Conservation (phyloP, 805 yeast species). For the Komagataella ulmi region DNA sequence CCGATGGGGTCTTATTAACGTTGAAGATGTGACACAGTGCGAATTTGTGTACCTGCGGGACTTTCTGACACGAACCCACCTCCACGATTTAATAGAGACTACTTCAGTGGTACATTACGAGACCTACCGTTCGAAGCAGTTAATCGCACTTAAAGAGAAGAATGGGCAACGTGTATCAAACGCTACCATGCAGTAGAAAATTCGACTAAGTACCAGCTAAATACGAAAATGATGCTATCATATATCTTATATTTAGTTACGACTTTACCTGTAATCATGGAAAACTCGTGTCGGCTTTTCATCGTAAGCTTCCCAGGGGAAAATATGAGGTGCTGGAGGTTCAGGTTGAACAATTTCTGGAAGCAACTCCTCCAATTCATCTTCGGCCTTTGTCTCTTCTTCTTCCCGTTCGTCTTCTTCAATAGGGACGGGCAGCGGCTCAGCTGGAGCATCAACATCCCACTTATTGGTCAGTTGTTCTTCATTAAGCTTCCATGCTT, state of each 20-base stretch:
- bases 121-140: constrained; percentile 84
- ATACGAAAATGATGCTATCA: background rate
- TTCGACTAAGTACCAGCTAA: background rate
- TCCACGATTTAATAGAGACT: constrained; percentile 91
- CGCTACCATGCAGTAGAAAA: background rate
- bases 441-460: constrained; percentile 6
- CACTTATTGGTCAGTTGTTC: constrained; percentile 8
- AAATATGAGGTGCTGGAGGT: constrained; percentile 16
- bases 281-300: background rate
- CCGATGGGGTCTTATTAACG: constrained; percentile 86
- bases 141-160: constrained; percentile 86
- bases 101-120: constrained; percentile 85
- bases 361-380: background rate
- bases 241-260: background rate
- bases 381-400: constrained; percentile 1
- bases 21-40: constrained; percentile 90
- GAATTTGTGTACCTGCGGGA: constrained; percentile 92
- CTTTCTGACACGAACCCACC: constrained; percentile 87
- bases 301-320: constrained; percentile 19
- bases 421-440: background rate
- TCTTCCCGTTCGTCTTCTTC: background rate
- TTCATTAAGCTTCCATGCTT: constrained; percentile 18
- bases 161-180: constrained; percentile 20
- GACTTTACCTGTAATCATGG: background rate
- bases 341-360: constrained; percentile 8